These are phyloP conservation scores for Paramecium pentaurelia DNA, from an alignment of 73 alveolate species.

Conservation along the genomic window DNA sequence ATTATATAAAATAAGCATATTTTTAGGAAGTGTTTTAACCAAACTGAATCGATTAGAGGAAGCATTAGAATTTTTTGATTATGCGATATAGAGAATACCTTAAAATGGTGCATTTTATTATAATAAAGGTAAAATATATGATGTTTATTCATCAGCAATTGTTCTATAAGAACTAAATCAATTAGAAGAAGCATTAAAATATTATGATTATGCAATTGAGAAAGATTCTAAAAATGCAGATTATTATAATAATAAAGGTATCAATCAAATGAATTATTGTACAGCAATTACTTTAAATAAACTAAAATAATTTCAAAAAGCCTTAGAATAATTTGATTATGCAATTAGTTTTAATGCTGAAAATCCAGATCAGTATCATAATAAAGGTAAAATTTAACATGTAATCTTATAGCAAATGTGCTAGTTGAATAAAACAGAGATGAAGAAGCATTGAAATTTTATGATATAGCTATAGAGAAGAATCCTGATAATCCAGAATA, in stretches of 20 bases:
- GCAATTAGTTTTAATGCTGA: background rate
- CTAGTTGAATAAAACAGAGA: background rate
- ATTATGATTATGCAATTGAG: background rate
- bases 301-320: background rate
- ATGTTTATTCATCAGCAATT: background rate
- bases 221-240: background rate
- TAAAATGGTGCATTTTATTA: background rate
- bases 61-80: background rate
- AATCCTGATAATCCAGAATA: background rate
- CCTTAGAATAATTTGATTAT: background rate
- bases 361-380: background rate
- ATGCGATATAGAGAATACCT: background rate
- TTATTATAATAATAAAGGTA: background rate
- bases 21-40: background rate
- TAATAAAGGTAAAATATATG: background rate
- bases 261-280: background rate
- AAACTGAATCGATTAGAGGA: background rate
- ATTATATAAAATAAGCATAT: no score
- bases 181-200: background rate
- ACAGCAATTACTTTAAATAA: background rate
- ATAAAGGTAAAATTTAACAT: background rate
- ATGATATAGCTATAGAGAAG: background rate
- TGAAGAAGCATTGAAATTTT: background rate
- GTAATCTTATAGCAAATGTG: background rate
- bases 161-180: background rate